Evolutionary conservation across 805 yeast species (phyloP).

Genomic region (Candida germanica): DNA sequence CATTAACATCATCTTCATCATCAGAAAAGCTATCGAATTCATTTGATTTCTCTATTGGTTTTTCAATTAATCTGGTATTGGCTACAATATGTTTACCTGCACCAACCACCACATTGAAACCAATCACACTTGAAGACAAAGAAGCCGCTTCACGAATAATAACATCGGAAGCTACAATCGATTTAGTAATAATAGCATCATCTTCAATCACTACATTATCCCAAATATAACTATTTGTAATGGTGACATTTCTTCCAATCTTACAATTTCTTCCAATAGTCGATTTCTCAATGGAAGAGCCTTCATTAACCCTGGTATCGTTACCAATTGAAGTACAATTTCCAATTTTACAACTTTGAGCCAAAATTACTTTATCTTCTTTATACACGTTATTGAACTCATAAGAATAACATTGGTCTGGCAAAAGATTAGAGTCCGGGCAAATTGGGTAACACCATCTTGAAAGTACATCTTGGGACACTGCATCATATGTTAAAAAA

Average conservation of each 20-base stretch:
- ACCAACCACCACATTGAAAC: constrained; percentile 69
- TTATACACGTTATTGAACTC: constrained; percentile 86
- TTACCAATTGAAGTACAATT: constrained; percentile 81
- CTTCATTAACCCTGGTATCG: constrained; percentile 72
- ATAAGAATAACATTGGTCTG: constrained; percentile 71
- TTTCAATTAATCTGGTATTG: constrained; percentile 51
- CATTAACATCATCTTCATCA: constrained; percentile 21
- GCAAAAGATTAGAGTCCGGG: constrained; percentile 77
- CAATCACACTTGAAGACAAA: constrained; percentile 68
- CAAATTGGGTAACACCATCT: constrained; percentile 92
- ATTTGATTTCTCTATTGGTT: constrained; percentile 31
- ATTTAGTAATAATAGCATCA: constrained; percentile 51
- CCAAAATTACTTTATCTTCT: constrained; percentile 82
- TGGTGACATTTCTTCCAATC: constrained; percentile 73
- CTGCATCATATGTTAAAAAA: constrained; percentile 89
- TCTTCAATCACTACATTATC: constrained; percentile 75
- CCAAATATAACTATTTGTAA: constrained; percentile 83
- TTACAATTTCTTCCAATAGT: constrained; percentile 83
- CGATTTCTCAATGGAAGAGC: constrained; percentile 60
- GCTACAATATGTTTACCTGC: constrained; percentile 46
- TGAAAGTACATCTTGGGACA: constrained; percentile 83
- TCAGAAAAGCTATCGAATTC: constrained; percentile 25
- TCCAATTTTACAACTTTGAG: constrained; percentile 87
- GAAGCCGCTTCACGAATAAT: constrained; percentile 49
- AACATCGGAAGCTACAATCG: constrained; percentile 70